These are phyloP conservation scores for Cephalotrichum gorgonifer DNA, from an alignment of 2,329 filamentous ascomycete species.

Conservation along the genomic window DNA sequence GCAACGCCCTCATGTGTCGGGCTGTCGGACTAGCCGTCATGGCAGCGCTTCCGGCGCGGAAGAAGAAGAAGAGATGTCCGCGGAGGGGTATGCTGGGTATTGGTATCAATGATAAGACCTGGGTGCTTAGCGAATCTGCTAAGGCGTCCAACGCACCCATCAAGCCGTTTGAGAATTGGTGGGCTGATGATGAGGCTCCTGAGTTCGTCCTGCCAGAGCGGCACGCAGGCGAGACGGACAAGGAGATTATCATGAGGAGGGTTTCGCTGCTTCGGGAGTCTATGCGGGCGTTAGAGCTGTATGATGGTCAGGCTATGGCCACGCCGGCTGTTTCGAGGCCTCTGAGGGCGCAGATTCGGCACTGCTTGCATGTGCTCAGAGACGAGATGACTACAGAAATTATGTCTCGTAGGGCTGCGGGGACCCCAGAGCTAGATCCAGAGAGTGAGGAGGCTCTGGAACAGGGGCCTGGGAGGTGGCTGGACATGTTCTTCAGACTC, in stretches of 20 bases:
- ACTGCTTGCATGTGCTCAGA: background rate
- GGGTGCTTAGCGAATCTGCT: background rate
- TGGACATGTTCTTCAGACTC: background rate
- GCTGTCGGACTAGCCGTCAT: background rate
- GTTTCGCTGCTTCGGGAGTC: background rate
- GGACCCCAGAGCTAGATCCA: background rate
- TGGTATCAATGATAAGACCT: background rate
- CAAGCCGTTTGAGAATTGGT: background rate
- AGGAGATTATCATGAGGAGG: background rate
- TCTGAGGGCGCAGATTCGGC: background rate
- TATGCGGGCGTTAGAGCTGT: background rate
- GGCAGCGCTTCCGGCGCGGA: slow-evolving; percentile 1
- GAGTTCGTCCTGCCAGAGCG: background rate
- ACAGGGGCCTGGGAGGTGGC: background rate
- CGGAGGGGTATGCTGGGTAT: background rate
- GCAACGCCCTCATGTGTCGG: background rate
- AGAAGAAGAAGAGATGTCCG: background rate
- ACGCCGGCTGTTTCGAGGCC: background rate
- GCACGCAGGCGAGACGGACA: background rate
- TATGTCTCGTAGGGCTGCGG: background rate
- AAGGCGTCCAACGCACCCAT: background rate
- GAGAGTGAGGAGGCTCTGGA: background rate
- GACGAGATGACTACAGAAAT: background rate
- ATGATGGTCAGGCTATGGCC: background rate
- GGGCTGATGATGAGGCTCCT: background rate